These are phyloP conservation scores for Cubamyces sp. DNA, from an alignment of 768 basidiomycete species.

Conservation along the genomic window DNA sequence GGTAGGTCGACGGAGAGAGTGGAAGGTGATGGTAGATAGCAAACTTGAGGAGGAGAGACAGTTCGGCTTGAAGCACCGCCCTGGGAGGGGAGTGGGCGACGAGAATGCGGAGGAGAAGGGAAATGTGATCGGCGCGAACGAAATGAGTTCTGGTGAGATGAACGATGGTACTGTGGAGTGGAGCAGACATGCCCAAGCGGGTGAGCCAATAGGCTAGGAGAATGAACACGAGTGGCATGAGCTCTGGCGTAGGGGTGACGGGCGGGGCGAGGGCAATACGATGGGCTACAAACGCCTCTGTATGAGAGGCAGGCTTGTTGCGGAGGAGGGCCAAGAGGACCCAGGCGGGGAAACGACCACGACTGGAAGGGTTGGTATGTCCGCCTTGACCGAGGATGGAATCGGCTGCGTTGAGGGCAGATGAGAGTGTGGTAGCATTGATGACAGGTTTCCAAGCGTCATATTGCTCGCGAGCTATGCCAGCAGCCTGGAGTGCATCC, in stretches of 20 bases:
- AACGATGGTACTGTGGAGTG: constrained; percentile 38
- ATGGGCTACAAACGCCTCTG: constrained; percentile 49
- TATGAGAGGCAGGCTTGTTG: constrained; percentile 48
- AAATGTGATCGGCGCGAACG: constrained; percentile 23
- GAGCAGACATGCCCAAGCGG: constrained; percentile 50
- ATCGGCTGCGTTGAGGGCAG: constrained; percentile 10
- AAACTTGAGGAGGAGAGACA: constrained; percentile 1
- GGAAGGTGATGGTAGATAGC: not conserved
- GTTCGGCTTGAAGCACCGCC: not conserved
- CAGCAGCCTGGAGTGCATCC: not conserved
- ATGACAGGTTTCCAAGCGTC: constrained; percentile 15
- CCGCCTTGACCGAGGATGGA: not conserved
- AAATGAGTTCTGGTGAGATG: constrained; percentile 42
- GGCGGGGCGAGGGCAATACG: constrained; percentile 49
- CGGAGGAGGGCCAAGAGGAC: constrained; percentile 53
- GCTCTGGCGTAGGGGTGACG: constrained; percentile 33
- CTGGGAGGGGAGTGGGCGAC: not conserved
- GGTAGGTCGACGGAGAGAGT: constrained; percentile 5
- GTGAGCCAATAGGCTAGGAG: constrained; percentile 53
- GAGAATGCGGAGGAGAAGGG: constrained; percentile 17
- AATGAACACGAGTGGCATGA: constrained; percentile 50
- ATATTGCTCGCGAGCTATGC: constrained; percentile 2
- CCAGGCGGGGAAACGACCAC: constrained; percentile 50
- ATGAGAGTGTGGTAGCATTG: not conserved
- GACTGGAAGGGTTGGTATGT: not conserved